These are phyloP conservation scores for Metschnikowia chrysomelidarum DNA, from an alignment of 805 yeast genomes.

Conservation along the genomic window DNA sequence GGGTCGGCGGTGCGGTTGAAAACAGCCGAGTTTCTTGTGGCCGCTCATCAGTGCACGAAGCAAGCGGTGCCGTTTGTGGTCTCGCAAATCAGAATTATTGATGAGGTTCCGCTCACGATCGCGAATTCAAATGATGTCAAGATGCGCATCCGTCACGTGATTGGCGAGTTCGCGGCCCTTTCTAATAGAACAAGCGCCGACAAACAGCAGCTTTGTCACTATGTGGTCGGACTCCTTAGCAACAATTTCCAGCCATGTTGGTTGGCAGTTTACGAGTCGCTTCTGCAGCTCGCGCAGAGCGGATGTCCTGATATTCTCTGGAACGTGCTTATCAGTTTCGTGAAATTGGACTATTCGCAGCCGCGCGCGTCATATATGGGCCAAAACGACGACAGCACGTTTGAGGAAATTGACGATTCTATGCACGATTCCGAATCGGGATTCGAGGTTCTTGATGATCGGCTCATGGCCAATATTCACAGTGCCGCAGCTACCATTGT, in stretches of 20 bases:
- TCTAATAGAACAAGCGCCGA: conserved; percentile 1
- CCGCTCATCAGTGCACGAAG: conserved; percentile 22
- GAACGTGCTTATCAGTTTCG: conserved; percentile 45
- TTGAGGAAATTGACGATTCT: conserved; percentile 3
- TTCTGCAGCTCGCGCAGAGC: conserved; percentile 42
- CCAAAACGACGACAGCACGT: too few relatives aligned
- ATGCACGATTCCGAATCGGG: conserved; percentile 13
- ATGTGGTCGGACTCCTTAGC: conserved; percentile 59
- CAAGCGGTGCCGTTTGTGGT: conserved; percentile 39
- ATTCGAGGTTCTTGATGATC: conserved; percentile 47
- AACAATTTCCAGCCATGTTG: conserved; percentile 83
- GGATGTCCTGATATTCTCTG: conserved; percentile 48
- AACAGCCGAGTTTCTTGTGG: conserved; percentile 49
- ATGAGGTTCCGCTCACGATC: conserved; percentile 69
- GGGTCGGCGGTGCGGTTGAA: conserved; percentile 48
- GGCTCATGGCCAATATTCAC: conserved; percentile 43
- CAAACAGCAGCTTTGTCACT: conserved; percentile 16
- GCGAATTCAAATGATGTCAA: conserved; percentile 72
- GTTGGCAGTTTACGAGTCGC: conserved; percentile 66
- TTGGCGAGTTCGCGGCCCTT: conserved; percentile 33
- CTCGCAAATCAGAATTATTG: conserved; percentile 49
- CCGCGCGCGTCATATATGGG: conserved; percentile 18
- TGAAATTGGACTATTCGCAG: conserved; percentile 21
- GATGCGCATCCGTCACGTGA: conserved; percentile 62
- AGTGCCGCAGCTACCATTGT: conserved; percentile 23